Percentiles rank a stretch among this genome's conserved stretches.
Conservation (phyloP, 495 filamentous ascomycete genomes). For the Elasticomyces elasticus region DNA sequence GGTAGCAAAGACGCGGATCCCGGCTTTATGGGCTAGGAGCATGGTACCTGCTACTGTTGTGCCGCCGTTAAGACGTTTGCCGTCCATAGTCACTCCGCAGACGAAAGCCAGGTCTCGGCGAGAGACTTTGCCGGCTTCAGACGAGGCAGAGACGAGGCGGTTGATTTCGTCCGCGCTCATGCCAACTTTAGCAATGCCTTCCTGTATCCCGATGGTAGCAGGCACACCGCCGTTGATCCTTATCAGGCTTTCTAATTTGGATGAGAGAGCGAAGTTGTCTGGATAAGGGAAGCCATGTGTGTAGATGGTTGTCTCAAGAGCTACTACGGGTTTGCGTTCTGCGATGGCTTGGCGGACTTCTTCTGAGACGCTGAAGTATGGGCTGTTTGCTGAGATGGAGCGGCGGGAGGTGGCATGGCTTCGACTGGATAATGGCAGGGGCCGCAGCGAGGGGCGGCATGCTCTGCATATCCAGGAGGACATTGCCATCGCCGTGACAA, state of each 20-base stretch:
- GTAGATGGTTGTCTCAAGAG: slow-evolving; percentile 85
- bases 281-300: slow-evolving; percentile 81
- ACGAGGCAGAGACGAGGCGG: slow-evolving; percentile 56
- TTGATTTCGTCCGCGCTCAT: slow-evolving; percentile 58
- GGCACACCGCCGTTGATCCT: slow-evolving; percentile 75
- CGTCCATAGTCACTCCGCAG: slow-evolving; percentile 56
- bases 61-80: slow-evolving; percentile 65
- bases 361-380: slow-evolving; percentile 62
- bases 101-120: slow-evolving; percentile 75
- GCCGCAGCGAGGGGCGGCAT: neutral
- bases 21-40: slow-evolving; percentile 76
- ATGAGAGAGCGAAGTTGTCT: slow-evolving; percentile 62
- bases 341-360: slow-evolving; percentile 71
- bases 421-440: neutral
- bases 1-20: slow-evolving; percentile 88
- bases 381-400: slow-evolving; percentile 33
- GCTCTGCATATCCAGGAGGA: neutral
- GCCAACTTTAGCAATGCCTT: slow-evolving; percentile 73
- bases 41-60: slow-evolving; percentile 92
- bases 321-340: slow-evolving; percentile 65
- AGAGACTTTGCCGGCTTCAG: slow-evolving; percentile 68
- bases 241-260: slow-evolving; percentile 62
- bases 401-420: neutral
- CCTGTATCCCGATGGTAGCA: slow-evolving; percentile 80
- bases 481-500: neutral